Evolutionary conservation across 495 filamentous ascomycete genomes (phyloP).

Genomic region (Polyplosphaeria fusca): DNA sequence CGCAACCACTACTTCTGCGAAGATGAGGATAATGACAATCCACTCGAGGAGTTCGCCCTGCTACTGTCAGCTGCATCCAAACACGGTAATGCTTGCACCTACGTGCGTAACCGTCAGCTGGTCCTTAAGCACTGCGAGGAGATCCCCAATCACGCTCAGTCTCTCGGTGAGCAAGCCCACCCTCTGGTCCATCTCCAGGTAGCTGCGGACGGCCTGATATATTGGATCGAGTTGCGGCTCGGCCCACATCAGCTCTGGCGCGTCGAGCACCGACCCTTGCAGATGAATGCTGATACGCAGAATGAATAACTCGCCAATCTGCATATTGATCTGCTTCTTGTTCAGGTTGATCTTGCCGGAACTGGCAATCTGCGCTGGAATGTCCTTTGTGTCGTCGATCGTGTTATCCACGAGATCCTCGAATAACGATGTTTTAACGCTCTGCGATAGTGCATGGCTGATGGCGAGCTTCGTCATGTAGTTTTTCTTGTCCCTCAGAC

Average conservation of each 20-base stretch:
- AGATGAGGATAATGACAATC: constrained; percentile 89
- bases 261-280: constrained; percentile 94
- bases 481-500: constrained; percentile 82
- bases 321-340: constrained; percentile 90
- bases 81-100: background rate
- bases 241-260: constrained; percentile 96
- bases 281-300: constrained; percentile 95
- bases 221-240: constrained; percentile 94
- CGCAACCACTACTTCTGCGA: constrained; percentile 91
- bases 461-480: constrained; percentile 98
- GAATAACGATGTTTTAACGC: constrained; percentile 96
- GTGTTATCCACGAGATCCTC: constrained; percentile 94
- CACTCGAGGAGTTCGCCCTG: constrained; percentile 34
- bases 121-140: constrained; percentile 91
- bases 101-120: constrained; percentile 89
- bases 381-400: constrained; percentile 81
- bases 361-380: constrained; percentile 83
- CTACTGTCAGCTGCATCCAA: background rate
- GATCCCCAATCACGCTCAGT: constrained; percentile 88
- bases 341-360: constrained; percentile 86
- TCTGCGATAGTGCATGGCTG: constrained; percentile 89
- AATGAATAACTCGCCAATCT: constrained; percentile 97
- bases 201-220: constrained; percentile 89
- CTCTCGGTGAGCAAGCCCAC: constrained; percentile 87
- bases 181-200: constrained; percentile 96